Base-by-base conservation (phyloP, 78 protist genomes). In the Trichosphaerium sp. region DNA sequence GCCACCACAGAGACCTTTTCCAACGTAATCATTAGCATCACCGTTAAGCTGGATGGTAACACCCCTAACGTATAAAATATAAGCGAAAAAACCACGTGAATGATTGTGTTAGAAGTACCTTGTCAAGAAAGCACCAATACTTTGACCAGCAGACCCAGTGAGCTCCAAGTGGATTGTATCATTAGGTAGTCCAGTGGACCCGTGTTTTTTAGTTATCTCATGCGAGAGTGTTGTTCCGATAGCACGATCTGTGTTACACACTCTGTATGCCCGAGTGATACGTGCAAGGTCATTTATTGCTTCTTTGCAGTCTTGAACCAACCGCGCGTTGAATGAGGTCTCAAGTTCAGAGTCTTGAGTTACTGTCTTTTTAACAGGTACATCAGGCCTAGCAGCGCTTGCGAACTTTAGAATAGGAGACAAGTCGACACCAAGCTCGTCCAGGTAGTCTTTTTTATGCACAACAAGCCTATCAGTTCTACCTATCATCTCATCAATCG, bases 11-110 rank as follows among this genome's bases (percentile, higher is more conserved):
- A 85, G 71, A 15, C 90, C 90, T 71, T 85, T 85, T 38, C 85
- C 94, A 28, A 82, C 88, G 69, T 85, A 85, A 66, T 89, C 94
- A 82, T 89, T 89, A 21, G 83, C 57, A 25, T 89, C 94, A 6
- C 94, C 94, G 14, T 39, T 52, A 1, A 89, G 51, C 64, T 47
- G n/a, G 39, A 81, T 25, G n/a, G 81, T 68, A 47, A 78, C 52
- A n/a, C 40, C 76, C 65, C 34, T n/a, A 8, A 11, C 49, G 8
- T 15, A 32, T 29, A 18, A 31, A 21, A 7, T 3, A 3, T 63
- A 7, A 14, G 4, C 29, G n/a, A 25, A 65, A 51, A 41, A 15
- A 25, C 11, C 49, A 10, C 43, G 59, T 10, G 10, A 54, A 10
- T 12, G 29, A 34, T 35, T 54, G 25, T 34, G n/a, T n/a, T n/a